Evolutionary conservation across 495 filamentous ascomycete species (phyloP).

Genomic region (Xylaria bambusicola): DNA sequence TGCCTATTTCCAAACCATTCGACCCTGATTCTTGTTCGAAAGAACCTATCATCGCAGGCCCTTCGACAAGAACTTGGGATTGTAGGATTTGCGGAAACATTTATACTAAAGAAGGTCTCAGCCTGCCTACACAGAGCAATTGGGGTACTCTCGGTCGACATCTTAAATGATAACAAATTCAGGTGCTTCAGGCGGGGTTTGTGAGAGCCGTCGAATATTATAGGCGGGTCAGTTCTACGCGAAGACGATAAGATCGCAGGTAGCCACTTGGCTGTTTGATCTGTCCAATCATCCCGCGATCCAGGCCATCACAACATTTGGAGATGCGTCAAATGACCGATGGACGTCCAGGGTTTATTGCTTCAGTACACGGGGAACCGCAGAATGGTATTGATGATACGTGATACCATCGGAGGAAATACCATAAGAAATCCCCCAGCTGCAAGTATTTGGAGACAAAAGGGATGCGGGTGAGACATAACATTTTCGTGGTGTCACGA

Average conservation of each 20-base stretch:
- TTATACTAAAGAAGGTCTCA: not conserved
- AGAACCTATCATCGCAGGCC: not conserved
- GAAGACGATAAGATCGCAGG: too few species aligned
- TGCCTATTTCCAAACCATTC: not conserved
- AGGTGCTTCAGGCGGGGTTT: not conserved
- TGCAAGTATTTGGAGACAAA: too few species aligned
- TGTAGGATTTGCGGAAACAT: not conserved
- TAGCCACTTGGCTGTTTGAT: not conserved
- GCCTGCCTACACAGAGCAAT: slow-evolving; percentile 2
- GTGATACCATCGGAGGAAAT: too few species aligned
- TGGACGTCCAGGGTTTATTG: too few species aligned
- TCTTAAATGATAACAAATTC: not conserved
- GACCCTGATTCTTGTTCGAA: not conserved
- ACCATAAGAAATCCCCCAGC: too few species aligned
- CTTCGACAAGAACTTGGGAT: not conserved
- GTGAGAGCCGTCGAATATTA: not conserved
- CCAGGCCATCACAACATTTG: not conserved
- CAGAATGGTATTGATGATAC: too few species aligned
- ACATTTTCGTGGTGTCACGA: too few species aligned
- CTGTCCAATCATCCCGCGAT: not conserved
- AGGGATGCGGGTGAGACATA: too few species aligned
- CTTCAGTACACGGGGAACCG: too few species aligned
- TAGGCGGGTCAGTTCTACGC: not conserved
- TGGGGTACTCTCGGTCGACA: not conserved
- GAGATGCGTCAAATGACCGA: not conserved